These are phyloP conservation scores for Clitopilus passeckerianus DNA, from an alignment of 768 basidiomycete species.

Conservation along the genomic window DNA sequence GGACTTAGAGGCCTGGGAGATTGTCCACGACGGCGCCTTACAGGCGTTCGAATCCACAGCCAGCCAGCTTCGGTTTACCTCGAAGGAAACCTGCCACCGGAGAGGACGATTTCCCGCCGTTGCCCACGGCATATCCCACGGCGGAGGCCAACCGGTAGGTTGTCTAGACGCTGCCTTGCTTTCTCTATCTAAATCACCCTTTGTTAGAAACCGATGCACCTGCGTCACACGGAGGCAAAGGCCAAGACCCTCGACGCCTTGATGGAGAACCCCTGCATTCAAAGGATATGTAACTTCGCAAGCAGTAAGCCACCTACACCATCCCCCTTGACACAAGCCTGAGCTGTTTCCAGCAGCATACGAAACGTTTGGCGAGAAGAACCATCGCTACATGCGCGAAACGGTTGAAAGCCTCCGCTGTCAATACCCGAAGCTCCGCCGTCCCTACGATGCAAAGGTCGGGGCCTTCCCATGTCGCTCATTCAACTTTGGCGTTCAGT, in stretches of 20 bases:
- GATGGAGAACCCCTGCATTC: not conserved
- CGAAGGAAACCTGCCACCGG: not conserved
- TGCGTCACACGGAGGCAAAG: not conserved
- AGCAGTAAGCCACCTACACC: not conserved
- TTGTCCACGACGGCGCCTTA: not conserved
- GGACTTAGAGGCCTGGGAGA: too few relatives aligned
- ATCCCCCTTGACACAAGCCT: not conserved
- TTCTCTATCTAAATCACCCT: not conserved
- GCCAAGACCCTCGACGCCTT: not conserved
- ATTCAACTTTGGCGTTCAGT: slow-evolving; percentile 5
- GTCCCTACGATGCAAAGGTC: slow-evolving; percentile 1
- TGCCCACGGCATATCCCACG: not conserved
- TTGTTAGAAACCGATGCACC: not conserved
- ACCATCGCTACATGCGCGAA: slow-evolving; percentile 1
- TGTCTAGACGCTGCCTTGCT: not conserved
- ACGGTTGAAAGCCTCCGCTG: not conserved
- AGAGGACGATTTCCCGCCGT: not conserved
- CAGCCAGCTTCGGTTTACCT: not conserved
- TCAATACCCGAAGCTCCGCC: not conserved
- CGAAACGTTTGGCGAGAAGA: not conserved
- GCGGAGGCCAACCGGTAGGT: not conserved
- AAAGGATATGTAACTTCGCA: not conserved
- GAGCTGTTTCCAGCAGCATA: not conserved
- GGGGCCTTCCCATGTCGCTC: slow-evolving; percentile 5
- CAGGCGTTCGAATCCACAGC: not conserved